Percentiles rank a stretch among this genome's conserved stretches.
These are phyloP conservation scores for Gremmenia infestans DNA, from an alignment of 2,329 filamentous ascomycete genomes.

Conservation along the genomic window DNA sequence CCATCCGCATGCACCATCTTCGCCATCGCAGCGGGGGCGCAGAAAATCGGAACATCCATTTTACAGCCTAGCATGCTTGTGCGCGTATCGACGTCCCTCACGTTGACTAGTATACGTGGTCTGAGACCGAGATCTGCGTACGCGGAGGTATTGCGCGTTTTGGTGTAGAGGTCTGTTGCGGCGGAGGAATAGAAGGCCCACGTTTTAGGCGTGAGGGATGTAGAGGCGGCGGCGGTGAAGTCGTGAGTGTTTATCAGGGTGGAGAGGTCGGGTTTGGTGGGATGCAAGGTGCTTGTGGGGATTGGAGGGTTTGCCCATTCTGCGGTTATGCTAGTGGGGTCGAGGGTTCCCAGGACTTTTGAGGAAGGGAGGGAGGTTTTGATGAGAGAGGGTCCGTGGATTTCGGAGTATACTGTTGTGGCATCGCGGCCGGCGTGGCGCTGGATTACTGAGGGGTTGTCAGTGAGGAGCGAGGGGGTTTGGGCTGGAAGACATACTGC, in stretches of 20 bases:
- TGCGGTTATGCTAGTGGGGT: slow-evolving; percentile 42
- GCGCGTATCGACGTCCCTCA: slow-evolving; percentile 45
- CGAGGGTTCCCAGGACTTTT: slow-evolving; percentile 46
- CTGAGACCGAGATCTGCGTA: slow-evolving; percentile 55
- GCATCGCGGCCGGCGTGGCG: slow-evolving; percentile 50
- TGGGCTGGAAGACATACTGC: slow-evolving; percentile 35
- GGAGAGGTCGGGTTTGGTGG: slow-evolving; percentile 38
- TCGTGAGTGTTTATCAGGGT: slow-evolving; percentile 55
- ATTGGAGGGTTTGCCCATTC: slow-evolving; percentile 40
- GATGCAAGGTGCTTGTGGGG: slow-evolving; percentile 18
- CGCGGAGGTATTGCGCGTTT: slow-evolving; percentile 49
- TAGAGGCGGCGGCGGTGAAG: slow-evolving; percentile 52
- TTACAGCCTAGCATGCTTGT: slow-evolving; percentile 51
- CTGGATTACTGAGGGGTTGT: slow-evolving; percentile 37
- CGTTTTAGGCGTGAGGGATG: slow-evolving; percentile 54
- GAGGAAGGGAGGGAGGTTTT: slow-evolving; percentile 37
- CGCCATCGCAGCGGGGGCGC: slow-evolving; percentile 60
- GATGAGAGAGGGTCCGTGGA: slow-evolving; percentile 46
- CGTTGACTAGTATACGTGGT: slow-evolving; percentile 52
- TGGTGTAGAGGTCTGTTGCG: slow-evolving; percentile 63
- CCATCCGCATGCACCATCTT: slow-evolving; percentile 58
- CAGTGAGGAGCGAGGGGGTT: not conserved
- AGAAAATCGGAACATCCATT: slow-evolving; percentile 54
- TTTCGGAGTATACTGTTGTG: slow-evolving; percentile 46
- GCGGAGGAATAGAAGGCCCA: slow-evolving; percentile 67